Base-by-base conservation (phyloP, 192 early-diverging fungal genomes). In the Thamnidium elegans region DNA sequence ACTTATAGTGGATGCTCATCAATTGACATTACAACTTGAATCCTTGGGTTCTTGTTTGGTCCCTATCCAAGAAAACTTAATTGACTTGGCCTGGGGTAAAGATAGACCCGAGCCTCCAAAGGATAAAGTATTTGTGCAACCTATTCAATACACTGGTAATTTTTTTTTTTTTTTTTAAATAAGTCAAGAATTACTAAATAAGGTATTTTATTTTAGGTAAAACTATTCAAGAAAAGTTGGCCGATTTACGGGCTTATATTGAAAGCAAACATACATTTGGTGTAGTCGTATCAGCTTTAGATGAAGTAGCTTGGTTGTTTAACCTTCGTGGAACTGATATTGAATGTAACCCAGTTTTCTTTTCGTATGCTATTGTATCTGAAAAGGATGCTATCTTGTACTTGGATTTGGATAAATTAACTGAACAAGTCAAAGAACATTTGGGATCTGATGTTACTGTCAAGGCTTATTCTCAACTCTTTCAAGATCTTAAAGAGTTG, bases 311-410 rank as follows among this genome's bases (percentile, higher is more conserved):
- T 9, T 99, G 97, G 97, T 81, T 99, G 34, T 94, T 94, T 76
- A 99, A 99, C 71, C 77, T 99, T 55, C 90, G 97, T 62, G 97
- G 97, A n/a, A 87, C 87, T 26, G 97, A 99, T 68, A 91, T 99
- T 68, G 79, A 82, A 55, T 99, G 87, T 83, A 99, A 99, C 68
- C 97, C 97, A 0, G 95, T 99, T 14, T 97, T 99, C 78, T 93
- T 94, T 72, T 81, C 94, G 1, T 99, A 96, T 69, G 88, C 93
- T 3, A 68, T 97, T 7, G 77, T 99, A 50, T 95, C 94, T 11
- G 58, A 72, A 43, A 70, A 83, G 63, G 72, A 77, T 23, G 87
- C 84, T 32, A 79, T 79, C 48, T 81, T 99, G 10, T 97, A 91
- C 70, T 80, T 96, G 3, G 87, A 96, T 62, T 79, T 86, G 4